Base-by-base conservation (phyloP, 1,139 yeast genomes). In the Hemisphaericaspora xylofermentans region DNA sequence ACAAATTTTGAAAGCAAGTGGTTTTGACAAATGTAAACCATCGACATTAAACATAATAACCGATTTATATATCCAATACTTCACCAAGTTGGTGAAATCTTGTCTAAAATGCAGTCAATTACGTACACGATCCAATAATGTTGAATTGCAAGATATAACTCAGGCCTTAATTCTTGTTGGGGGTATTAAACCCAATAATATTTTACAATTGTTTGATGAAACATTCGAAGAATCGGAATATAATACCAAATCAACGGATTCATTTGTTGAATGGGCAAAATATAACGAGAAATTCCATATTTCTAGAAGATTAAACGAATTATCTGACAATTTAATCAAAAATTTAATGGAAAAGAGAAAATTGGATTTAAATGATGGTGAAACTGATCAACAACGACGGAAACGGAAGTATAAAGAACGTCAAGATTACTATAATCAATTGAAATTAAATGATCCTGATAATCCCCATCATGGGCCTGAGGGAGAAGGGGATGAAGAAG, bases 1-100 rank as follows among this genome's bases (percentile, higher is more conserved):
- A 21, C 95, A 78, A 63, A 66, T 85, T 14, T 68, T 87, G 38
- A 76, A 86, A 44, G 76, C 88, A 0, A 72, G 79, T 15, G 95
- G 95, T 1, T 82, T 86, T 50, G 95, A 86, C 51, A 71, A 81
- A 49, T 78, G 88, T 47, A 68, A 79, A 35, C 84, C 88, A 1
- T 65, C 76, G 6, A 73, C 82, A 7, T 64, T 86, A 10, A 84
- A 84, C 54, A 69, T 78, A 3, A 49, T 84, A 24, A 79, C 89
- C 0, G 93, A 84, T 49, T 49, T 86, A 6, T 74, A 81, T 53
- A 63, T 82, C 13, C 73, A 80, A 35, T 81, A 78, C 54, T 57
- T 86, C 29, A 62, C 63, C 35, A 60, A 76, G 25, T 56, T 85
- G 26, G 62, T 78, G 2, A 45, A 58, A 7, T 74, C 71, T 39